Percentiles rank a stretch among this genome's conserved stretches.
Evolutionary conservation across 2,329 filamentous ascomycete species (phyloP).

Genomic region (Epichloe typhina): DNA sequence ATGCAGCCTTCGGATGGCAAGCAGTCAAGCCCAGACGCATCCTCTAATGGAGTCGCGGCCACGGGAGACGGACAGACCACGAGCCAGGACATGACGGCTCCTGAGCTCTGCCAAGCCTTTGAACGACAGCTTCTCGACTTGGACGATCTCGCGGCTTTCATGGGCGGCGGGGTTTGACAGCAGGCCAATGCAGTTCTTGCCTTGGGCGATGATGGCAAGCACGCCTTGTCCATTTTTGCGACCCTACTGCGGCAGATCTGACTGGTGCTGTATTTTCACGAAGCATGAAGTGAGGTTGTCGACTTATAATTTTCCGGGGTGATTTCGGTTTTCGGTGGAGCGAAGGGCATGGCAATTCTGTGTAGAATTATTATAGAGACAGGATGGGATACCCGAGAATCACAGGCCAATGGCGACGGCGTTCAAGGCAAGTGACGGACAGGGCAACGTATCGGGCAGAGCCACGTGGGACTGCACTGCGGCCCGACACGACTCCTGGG

Average conservation of each 20-base stretch:
- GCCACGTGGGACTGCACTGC: neutral
- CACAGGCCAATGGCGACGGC: neutral
- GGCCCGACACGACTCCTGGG: neutral
- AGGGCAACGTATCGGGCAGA: neutral
- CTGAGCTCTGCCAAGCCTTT: slow-evolving; percentile 44
- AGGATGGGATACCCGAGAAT: slow-evolving; percentile 2
- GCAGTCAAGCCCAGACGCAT: slow-evolving; percentile 21
- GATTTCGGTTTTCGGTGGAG: neutral
- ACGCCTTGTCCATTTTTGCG: too few relatives aligned
- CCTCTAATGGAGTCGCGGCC: slow-evolving; percentile 18
- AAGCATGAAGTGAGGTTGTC: neutral
- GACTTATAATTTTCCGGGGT: neutral
- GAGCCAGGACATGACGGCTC: slow-evolving; percentile 42
- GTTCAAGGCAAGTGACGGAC: slow-evolving; percentile 1
- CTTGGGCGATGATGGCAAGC: too few relatives aligned
- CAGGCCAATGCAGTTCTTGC: neutral
- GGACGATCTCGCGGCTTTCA: slow-evolving; percentile 48
- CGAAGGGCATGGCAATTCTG: neutral
- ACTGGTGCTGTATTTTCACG: neutral
- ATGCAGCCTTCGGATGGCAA: slow-evolving; percentile 22
- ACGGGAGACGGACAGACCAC: slow-evolving; percentile 21
- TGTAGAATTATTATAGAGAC: slow-evolving; percentile 2
- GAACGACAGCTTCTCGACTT: slow-evolving; percentile 47
- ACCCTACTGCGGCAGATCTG: too few relatives aligned
- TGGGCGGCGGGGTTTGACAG: slow-evolving; percentile 43